These are phyloP conservation scores for Fistulifera solaris DNA, from an alignment of 108 stramenopile genomes.

Conservation along the genomic window DNA sequence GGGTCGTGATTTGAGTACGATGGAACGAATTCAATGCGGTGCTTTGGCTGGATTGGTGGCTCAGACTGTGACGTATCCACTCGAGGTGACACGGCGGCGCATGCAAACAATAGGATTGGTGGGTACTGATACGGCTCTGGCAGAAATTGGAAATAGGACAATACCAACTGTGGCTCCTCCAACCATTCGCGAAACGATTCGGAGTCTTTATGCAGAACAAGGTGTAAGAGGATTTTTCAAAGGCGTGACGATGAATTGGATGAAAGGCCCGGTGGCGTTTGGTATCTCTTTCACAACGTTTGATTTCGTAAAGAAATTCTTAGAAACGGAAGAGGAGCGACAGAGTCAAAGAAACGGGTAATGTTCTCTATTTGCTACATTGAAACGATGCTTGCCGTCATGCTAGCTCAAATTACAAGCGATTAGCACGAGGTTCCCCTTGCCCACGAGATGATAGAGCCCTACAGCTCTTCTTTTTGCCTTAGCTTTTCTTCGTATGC, in stretches of 20 bases:
- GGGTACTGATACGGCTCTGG: conserved; percentile 64
- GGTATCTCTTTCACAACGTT: conserved; percentile 93
- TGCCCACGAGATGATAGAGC: neutral
- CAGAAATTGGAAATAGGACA: conserved; percentile 23
- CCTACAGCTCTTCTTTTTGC: neutral
- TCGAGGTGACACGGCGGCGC: conserved; percentile 89
- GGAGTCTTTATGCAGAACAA: conserved; percentile 73
- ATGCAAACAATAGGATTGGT: conserved; percentile 95
- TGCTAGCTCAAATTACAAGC: neutral
- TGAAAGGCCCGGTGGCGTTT: conserved; percentile 94
- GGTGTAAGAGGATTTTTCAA: conserved; percentile 88
- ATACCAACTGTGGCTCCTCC: neutral
- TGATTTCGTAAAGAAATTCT: conserved; percentile 68
- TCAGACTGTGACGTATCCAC: conserved; percentile 87
- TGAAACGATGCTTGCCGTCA: neutral
- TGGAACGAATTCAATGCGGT: conserved; percentile 83
- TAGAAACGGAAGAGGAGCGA: conserved; percentile 46
- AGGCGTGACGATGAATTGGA: conserved; percentile 97
- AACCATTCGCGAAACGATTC: conserved; percentile 49
- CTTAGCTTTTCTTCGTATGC: neutral
- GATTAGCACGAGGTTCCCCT: neutral
- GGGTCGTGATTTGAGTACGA: conserved; percentile 66
- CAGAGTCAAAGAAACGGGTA: neutral
- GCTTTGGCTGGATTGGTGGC: conserved; percentile 85
- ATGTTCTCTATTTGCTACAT: neutral